Percentiles rank a stretch among this genome's conserved stretches.
Evolutionary conservation across 805 yeast genomes (phyloP).

Genomic region (Danielozyma ontarioensis): DNA sequence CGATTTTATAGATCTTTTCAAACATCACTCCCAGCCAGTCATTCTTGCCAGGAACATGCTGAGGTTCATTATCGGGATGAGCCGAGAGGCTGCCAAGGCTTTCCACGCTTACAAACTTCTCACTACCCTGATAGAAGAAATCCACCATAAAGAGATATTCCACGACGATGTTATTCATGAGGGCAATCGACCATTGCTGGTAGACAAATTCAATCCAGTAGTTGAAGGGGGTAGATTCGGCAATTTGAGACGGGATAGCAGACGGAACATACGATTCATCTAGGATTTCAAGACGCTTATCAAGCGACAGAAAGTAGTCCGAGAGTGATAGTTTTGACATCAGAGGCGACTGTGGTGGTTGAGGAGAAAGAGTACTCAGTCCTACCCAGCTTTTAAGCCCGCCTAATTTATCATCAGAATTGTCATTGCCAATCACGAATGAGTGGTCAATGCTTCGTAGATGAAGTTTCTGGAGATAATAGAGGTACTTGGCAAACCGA

Average conservation of each 20-base stretch:
- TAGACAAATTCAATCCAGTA: slow-evolving; percentile 73
- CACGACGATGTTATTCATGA: slow-evolving; percentile 70
- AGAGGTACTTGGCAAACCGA: slow-evolving; percentile 70
- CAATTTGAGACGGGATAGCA: slow-evolving; percentile 78
- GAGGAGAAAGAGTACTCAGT: neutral
- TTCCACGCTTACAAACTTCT: slow-evolving; percentile 23
- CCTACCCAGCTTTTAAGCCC: slow-evolving; percentile 24
- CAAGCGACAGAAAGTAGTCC: slow-evolving; percentile 51
- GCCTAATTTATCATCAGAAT: slow-evolving; percentile 19
- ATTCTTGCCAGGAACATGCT: slow-evolving; percentile 2
- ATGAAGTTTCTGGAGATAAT: slow-evolving; percentile 63
- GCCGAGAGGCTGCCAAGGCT: neutral
- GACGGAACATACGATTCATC: slow-evolving; percentile 26
- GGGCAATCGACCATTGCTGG: slow-evolving; percentile 65
- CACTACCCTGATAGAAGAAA: slow-evolving; percentile 53
- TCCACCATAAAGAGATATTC: slow-evolving; percentile 72
- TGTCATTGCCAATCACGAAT: slow-evolving; percentile 48
- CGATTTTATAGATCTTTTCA: slow-evolving; percentile 31
- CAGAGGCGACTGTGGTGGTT: slow-evolving; percentile 1
- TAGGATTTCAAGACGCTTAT: slow-evolving; percentile 57
- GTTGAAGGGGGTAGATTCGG: slow-evolving; percentile 64
- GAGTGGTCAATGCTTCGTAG: slow-evolving; percentile 51
- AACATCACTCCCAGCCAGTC: slow-evolving; percentile 38
- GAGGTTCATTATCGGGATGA: neutral
- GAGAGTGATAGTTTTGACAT: slow-evolving; percentile 22